Evolutionary conservation across 1,284 basidiomycete genomes (phyloP), one percentile per base, ranked within the genome.

Genomic region (Neonothopanus nambi): DNA sequence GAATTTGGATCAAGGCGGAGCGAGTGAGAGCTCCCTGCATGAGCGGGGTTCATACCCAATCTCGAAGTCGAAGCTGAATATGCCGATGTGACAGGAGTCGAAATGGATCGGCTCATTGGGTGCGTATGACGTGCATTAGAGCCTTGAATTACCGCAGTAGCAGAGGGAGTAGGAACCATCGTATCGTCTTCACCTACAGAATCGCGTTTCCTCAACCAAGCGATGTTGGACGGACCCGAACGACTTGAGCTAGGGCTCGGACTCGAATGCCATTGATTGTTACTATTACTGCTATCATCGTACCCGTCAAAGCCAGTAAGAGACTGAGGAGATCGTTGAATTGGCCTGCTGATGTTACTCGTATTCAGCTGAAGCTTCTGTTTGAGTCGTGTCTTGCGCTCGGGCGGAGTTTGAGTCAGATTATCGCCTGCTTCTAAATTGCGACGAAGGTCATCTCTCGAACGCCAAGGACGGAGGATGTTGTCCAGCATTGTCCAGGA

Each of bases 161-260:
- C 52, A 20, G 61, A 50, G 41, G 60, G 58, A 41, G 57, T 52
- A 20, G 61, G 59, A 3, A 55, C 59, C 15, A 41, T 41, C 4
- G 58, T 18, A 8, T 52, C 45, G 9, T 57, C 55, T 23, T 60
- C 38, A 35, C 55, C 52, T 39, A 57, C 45, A 38, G 54, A 26
- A 36, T 59, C 48, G 9, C 55, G 58, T 35, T 61, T 61, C 42
- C 58, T 61, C 30, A 73, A 48, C 74, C 72, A 76, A 20, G 70
- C 72, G 44, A 76, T 65, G 37, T 68, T 67, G 3, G 73, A 68
- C 30, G 71, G 72, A 60, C 60, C 63, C 46, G 52, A 62, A 59
- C 52, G 62, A n/a, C n/a, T n/a, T n/a, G n/a, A n/a, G 52, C 59
- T 58, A n/a, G 57, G 55, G 9, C 42, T 52, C 7, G 56, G 44